Evolutionary conservation across 2,329 filamentous ascomycete genomes (phyloP).

Genomic region (Xylariaceae sp.): DNA sequence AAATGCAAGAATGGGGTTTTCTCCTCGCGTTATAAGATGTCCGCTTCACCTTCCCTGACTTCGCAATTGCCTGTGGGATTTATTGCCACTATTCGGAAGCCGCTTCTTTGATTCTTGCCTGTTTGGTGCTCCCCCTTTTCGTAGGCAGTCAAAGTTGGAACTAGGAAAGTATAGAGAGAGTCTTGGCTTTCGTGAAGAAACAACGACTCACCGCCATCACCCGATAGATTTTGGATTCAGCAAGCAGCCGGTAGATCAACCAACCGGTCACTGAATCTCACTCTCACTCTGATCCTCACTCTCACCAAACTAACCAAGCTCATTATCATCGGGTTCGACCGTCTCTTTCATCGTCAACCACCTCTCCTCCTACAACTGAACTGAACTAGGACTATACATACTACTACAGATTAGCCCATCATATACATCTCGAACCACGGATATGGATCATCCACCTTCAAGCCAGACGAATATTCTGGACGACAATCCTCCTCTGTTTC

Average conservation of each 20-base stretch:
- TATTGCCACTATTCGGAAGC: not conserved
- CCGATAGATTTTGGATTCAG: not conserved
- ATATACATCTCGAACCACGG: conserved; percentile 12
- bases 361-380: conserved; percentile 12
- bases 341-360: not conserved
- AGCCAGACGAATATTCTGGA: conserved; percentile 10
- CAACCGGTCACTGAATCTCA: not conserved
- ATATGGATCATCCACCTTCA: conserved; percentile 15
- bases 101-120: not conserved
- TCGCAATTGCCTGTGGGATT: not conserved
- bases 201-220: not conserved
- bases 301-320: not conserved
- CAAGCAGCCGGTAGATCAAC: not conserved
- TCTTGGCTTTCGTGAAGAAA: not conserved
- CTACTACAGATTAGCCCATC: conserved; percentile 13
- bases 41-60: not conserved
- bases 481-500: not conserved
- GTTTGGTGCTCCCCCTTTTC: not conserved
- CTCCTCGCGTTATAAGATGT: no score
- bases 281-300: not conserved
- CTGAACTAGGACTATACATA: conserved; percentile 14
- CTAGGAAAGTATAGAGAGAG: not conserved
- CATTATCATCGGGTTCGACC: not conserved
- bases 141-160: not conserved
- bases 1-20: no score